phyloP scores from a whole-genome alignment of 768 basidiomycete species.

The Boletus speciosus region DNA sequence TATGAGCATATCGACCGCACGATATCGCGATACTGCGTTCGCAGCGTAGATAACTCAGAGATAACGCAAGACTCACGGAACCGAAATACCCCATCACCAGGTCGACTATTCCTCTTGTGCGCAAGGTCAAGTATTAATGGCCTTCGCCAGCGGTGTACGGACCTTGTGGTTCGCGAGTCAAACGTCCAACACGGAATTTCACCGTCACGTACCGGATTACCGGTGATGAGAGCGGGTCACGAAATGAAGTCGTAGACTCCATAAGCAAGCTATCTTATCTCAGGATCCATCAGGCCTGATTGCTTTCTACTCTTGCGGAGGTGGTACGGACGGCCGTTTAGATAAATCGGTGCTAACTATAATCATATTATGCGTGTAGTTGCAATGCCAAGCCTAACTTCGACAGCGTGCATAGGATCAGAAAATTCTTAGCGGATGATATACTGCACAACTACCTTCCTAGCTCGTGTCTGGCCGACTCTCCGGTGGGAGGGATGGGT shows the following conservation, averaged over 20 bases:
- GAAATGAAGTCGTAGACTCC: not conserved
- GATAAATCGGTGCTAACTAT: not conserved
- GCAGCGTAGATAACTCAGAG: not conserved
- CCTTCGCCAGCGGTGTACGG: not conserved
- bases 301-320: not conserved
- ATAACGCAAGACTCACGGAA: not conserved
- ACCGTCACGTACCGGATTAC: not conserved
- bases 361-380: not conserved
- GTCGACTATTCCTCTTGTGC: not conserved
- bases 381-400: not conserved
- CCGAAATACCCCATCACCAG: not conserved
- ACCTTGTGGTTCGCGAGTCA: not conserved
- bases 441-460: conserved; percentile 3
- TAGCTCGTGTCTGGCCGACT: conserved; percentile 32
- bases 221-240: not conserved
- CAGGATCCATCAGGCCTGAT: not conserved
- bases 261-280: not conserved
- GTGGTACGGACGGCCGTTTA: not conserved
- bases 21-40: not conserved
- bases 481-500: conserved; percentile 57
- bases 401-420: conserved; percentile 3
- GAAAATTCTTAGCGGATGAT: not conserved
- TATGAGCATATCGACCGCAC: not conserved
- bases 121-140: not conserved
- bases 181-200: not conserved